Base-by-base conservation (phyloP, 352 stramenopile genomes). In the Phytophthora hibernalis region DNA sequence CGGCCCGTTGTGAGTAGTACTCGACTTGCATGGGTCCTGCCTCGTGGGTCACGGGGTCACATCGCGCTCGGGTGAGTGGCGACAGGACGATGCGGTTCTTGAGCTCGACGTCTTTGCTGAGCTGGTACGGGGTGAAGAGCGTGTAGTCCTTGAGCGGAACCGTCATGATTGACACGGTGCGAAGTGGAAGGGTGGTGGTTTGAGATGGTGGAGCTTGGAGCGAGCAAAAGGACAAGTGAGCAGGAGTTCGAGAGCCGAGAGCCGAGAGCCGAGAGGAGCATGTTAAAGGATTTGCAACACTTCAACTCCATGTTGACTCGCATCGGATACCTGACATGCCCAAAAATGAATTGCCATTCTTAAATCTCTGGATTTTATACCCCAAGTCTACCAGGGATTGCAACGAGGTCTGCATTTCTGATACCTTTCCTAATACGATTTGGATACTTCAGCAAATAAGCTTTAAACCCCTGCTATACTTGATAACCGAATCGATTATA, bases 31-130 rank as follows among this genome's bases (percentile, higher is more conserved):
- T 63, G 24, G 60, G 49, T 21, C 60, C 58, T 3, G 79, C 67
- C 30, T 69, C 61, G 54, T 68, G 64, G 9, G 67, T 71, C 28
- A 61, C 55, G 30, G 49, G 63, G 33, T 76, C 63, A 12, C 54
- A 70, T 15, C 61, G 70, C 30, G 38, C 58, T 18, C 66, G 70
- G 18, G 70, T 82, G 28, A 82, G 68, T 16, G 73, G 78, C 2
- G 67, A 61, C 21, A 87, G 37, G 6, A 86, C 55, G 44, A 85
- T 74, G 43, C 74, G 67, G 55, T 84, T 78, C 57, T 76, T 71
- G 49, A 85, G 72, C 57, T 74, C 42, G 16, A 75, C 55, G 24
- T 52, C 21, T 45, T 72, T 68, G 18, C 53, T 49, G 40, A 82
- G 60, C 49, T 78, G 35, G 47, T 79, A 68, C 11, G 66, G 53